Evolutionary conservation across 2,329 filamentous ascomycete species (phyloP).

Genomic region (Aspergillus carbonarius): DNA sequence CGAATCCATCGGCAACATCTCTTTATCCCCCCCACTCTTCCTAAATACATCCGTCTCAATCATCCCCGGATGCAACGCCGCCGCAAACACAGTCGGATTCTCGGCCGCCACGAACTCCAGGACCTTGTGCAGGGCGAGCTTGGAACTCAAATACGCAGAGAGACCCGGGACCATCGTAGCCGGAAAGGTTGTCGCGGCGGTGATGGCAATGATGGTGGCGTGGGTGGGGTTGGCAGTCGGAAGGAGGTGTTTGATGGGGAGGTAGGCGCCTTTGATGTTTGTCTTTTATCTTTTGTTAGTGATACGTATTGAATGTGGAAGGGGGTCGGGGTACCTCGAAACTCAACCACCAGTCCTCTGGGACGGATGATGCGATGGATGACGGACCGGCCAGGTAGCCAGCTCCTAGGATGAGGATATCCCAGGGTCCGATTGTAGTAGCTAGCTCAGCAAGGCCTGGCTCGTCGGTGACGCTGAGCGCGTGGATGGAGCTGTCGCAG

Average conservation of each 20-base stretch:
- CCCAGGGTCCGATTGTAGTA: conserved; percentile 9
- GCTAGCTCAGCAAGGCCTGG: not conserved
- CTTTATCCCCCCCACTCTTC: conserved; percentile 16
- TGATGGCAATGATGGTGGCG: conserved; percentile 20
- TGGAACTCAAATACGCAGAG: conserved; percentile 43
- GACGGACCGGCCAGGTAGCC: conserved; percentile 12
- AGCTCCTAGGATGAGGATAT: conserved; percentile 28
- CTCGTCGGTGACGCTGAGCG: not conserved
- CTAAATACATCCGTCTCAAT: conserved; percentile 25
- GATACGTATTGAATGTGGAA: no score
- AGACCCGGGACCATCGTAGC: conserved; percentile 10
- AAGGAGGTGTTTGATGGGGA: conserved; percentile 16
- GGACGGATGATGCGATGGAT: conserved; percentile 8
- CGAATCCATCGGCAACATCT: conserved; percentile 18
- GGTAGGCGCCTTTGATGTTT: conserved; percentile 24
- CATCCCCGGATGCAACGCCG: conserved; percentile 48
- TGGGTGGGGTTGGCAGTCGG: conserved; percentile 16
- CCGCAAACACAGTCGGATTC: conserved; percentile 40
- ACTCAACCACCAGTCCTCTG: conserved; percentile 21
- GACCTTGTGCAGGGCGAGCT: conserved; percentile 43
- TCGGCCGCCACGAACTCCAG: conserved; percentile 46
- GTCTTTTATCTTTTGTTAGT: conserved; percentile 9
- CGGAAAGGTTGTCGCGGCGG: conserved; percentile 17
- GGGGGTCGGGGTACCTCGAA: conserved; percentile 18
- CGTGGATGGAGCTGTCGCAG: not conserved